Percentiles rank a stretch among this genome's conserved stretches.
Evolutionary conservation across 805 yeast genomes (phyloP).

Genomic region (Candida alai): DNA sequence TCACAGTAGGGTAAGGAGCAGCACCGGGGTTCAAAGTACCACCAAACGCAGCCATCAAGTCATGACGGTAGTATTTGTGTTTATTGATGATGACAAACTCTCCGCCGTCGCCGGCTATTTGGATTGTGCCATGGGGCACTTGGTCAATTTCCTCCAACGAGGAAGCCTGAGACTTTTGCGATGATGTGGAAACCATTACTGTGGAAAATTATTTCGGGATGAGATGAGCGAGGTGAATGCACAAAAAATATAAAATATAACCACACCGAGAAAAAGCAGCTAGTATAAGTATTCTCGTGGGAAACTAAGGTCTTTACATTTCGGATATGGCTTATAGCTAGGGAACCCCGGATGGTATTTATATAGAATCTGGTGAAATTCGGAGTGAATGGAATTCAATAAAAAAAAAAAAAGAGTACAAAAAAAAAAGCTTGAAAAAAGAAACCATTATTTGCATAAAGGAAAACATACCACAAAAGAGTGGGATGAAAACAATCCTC

Average conservation of each 20-base stretch:
- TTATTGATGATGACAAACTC: constrained; percentile 30
- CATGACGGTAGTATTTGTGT: constrained; percentile 27
- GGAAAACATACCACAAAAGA: too few species aligned
- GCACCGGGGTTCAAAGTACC: constrained; percentile 33
- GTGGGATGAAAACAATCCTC: too few species aligned
- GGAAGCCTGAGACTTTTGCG: constrained; percentile 7
- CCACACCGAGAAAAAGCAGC: not conserved
- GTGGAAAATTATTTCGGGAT: not conserved
- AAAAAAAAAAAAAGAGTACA: not conserved
- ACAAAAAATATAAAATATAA: constrained; percentile 1
- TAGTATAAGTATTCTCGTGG: not conserved
- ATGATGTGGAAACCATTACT: constrained; percentile 8
- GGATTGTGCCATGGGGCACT: constrained; percentile 5
- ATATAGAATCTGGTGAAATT: not conserved
- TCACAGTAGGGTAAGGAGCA: constrained; percentile 40
- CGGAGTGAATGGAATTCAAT: not conserved
- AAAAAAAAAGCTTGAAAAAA: not conserved
- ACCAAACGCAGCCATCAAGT: constrained; percentile 36
- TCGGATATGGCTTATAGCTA: not conserved
- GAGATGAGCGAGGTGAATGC: not conserved
- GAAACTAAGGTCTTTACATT: not conserved
- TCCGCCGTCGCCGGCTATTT: constrained; percentile 25
- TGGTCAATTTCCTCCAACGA: constrained; percentile 4
- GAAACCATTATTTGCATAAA: too few species aligned
- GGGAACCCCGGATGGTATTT: constrained; percentile 1